Base-by-base conservation (phyloP, 2,329 filamentous ascomycete genomes). In the Spiromastix sp. region DNA sequence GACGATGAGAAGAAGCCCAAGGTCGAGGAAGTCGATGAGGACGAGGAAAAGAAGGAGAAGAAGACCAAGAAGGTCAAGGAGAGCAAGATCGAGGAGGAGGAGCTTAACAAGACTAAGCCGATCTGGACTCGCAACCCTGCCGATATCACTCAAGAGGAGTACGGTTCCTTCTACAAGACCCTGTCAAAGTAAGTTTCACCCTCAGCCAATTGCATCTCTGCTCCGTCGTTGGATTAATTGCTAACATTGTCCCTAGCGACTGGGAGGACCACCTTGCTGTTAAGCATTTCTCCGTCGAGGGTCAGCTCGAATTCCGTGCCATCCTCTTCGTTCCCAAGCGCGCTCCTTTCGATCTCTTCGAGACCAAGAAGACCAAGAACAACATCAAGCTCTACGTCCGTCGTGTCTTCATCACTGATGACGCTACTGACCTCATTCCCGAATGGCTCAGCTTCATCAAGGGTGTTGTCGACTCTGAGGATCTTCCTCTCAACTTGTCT, bases 321-420 rank as follows among this genome's bases (percentile, higher is more conserved):
- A 94, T 98, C 68, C 86, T 98, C 63, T 98, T 93, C 74, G 89
- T 98, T 37, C 91, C 91, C 64, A 96, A 98, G 85, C 89, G 91
- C 58, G 91, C 91, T 67, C 91, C 91, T 56, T 98, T 98, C 67
- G 91, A 98, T 61, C 84, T 98, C 45, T 98, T 98, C 66, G 91
- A 98, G 83, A 95, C 89, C 64, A 98, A 98, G 85, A 94, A 95
- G 83, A 95, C 89, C 63, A 98, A 98, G 86, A 98, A 96, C 84
- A 98, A 98, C 83, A 96, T 98, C 79, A 98, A 98, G 82, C 81
- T 98, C 56, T 98, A 98, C 72, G 91, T 98, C 60, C 89, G 91
- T 66, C 91, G 91, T 65, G 91, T 98, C 68, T 98, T 98, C 83
- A 98, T 98, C 76, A 98, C 91, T 43, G 91, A 98, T 53, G 91